Percentiles rank a stretch among this genome's conserved stretches.
phyloP scores from a whole-genome alignment of 139 green algal species.

The Pleodorina starrii region DNA sequence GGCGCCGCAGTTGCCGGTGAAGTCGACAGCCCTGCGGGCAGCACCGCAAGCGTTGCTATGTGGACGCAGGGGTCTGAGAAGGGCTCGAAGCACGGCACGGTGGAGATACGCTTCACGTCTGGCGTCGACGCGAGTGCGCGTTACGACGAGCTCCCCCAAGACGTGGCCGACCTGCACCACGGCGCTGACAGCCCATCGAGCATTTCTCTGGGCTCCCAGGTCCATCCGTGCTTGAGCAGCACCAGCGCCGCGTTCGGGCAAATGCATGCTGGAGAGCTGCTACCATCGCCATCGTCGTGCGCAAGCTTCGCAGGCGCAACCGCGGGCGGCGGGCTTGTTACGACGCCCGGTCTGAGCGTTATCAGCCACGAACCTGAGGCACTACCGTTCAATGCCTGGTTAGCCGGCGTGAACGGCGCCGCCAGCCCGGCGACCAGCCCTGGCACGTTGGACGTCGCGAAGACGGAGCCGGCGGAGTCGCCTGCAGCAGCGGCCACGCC shows the following conservation, averaged over 20 bases:
- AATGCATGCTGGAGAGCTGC: not conserved
- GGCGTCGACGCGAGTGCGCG: too few species aligned
- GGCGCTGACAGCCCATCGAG: not conserved
- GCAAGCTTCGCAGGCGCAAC: not conserved
- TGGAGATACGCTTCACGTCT: not conserved
- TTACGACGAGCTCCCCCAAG: not conserved
- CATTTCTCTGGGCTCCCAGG: not conserved
- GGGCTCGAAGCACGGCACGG: not conserved
- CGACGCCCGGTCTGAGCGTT: not conserved
- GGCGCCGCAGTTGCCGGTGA: not conserved
- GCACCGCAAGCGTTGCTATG: not conserved
- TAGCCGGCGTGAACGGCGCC: not conserved
- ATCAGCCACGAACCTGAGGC: not conserved
- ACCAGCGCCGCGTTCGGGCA: not conserved
- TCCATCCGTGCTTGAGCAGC: not conserved
- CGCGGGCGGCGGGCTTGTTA: not conserved
- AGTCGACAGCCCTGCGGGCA: not conserved
- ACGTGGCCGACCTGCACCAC: not conserved
- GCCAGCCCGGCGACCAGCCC: not conserved
- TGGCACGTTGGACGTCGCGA: too few species aligned
- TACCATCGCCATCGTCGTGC: not conserved
- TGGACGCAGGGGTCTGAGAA: not conserved
- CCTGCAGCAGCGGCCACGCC: not conserved
- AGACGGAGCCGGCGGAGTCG: not conserved
- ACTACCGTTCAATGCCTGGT: slow-evolving; percentile 1